These are phyloP conservation scores for Neurospora africana DNA, from an alignment of 495 filamentous ascomycete species.

Conservation along the genomic window DNA sequence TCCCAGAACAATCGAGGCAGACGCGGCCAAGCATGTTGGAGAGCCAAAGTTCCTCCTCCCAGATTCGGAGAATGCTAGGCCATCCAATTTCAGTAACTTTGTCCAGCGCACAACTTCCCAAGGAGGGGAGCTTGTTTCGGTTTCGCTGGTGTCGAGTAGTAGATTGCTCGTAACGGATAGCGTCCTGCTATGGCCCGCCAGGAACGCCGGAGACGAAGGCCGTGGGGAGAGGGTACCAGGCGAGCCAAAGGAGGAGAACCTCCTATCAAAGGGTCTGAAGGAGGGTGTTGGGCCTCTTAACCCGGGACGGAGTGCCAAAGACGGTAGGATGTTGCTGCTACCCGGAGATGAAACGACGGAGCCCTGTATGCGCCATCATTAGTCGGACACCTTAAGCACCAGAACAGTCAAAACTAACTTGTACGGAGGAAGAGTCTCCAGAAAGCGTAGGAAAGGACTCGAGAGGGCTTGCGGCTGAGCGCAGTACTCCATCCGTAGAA, in stretches of 20 bases:
- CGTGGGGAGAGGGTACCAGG: constrained; percentile 47
- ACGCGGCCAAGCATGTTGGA: constrained; percentile 83
- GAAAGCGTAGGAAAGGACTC: constrained; percentile 56
- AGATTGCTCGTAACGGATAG: constrained; percentile 56
- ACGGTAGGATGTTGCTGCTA: constrained; percentile 52
- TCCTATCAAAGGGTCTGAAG: constrained; percentile 83
- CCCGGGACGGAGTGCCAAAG: constrained; percentile 35
- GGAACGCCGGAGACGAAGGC: constrained; percentile 68
- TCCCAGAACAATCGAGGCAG: constrained; percentile 80
- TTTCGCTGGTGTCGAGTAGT: constrained; percentile 44
- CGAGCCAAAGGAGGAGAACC: constrained; percentile 78
- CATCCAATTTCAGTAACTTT: constrained; percentile 78
- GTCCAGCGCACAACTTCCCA: constrained; percentile 99
- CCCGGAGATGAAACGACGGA: constrained; percentile 69
- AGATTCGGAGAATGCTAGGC: constrained; percentile 86
- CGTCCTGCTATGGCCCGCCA: constrained; percentile 64
- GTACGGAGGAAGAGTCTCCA: constrained; percentile 82
- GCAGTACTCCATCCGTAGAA: constrained; percentile 28
- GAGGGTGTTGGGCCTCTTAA: constrained; percentile 59
- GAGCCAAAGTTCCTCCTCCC: constrained; percentile 87
- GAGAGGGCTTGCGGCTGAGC: constrained; percentile 34
- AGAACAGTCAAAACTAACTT: constrained; percentile 42
- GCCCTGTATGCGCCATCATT: constrained; percentile 47
- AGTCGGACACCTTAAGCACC: constrained; percentile 4
- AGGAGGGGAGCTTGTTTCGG: constrained; percentile 59